Percentiles rank a stretch among this genome's conserved stretches.
These are phyloP conservation scores for Nakazawaea ishiwadae DNA, from an alignment of 805 yeast genomes.

Conservation along the genomic window DNA sequence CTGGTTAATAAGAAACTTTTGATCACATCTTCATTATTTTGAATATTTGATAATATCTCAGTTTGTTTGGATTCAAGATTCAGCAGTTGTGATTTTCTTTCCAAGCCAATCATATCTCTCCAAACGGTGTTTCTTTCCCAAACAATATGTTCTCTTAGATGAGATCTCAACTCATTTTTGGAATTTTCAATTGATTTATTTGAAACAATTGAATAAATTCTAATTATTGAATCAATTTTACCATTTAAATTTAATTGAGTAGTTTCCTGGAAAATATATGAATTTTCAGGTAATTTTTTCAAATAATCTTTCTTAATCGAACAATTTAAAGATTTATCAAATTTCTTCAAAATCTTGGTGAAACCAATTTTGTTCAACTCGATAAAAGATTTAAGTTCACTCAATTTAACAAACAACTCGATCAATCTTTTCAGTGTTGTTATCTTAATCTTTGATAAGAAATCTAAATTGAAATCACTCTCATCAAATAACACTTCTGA, in stretches of 20 bases:
- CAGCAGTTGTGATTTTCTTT: constrained; percentile 64
- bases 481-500: constrained; percentile 27
- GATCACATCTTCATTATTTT: constrained; percentile 10
- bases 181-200: constrained; percentile 36
- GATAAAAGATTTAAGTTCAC: constrained; percentile 78
- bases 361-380: constrained; percentile 88
- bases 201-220: constrained; percentile 34
- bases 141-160: constrained; percentile 84
- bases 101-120: constrained; percentile 93
- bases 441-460: constrained; percentile 48
- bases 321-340: constrained; percentile 75
- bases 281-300: constrained; percentile 37
- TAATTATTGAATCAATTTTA: constrained; percentile 40
- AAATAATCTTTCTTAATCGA: constrained; percentile 57
- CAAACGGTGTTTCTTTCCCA: constrained; percentile 98
- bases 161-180: constrained; percentile 41
- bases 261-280: constrained; percentile 49
- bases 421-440: constrained; percentile 65
- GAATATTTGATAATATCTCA: constrained; percentile 19
- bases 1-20: constrained; percentile 30
- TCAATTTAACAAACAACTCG: constrained; percentile 64
- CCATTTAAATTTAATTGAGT: constrained; percentile 46
- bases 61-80: constrained; percentile 17
- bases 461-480: constrained; percentile 30
- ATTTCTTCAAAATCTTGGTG: constrained; percentile 85